Conservation (phyloP, 768 basidiomycete genomes). For the Mycena polygramma region DNA sequence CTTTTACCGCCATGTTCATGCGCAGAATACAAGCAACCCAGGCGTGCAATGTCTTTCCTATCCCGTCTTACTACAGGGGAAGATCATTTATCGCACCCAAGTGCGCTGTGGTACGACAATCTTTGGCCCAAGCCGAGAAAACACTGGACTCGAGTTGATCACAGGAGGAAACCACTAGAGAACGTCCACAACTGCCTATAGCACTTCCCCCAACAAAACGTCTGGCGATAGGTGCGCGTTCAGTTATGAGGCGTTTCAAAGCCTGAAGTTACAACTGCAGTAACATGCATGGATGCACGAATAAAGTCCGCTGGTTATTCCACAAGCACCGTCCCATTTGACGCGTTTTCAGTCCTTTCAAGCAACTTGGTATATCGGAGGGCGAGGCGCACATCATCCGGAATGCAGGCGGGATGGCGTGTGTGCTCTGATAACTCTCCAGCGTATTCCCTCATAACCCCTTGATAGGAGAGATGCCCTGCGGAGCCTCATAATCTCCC, state of each 20-base stretch:
- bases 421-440: slow-evolving; percentile 41
- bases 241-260: too few species aligned
- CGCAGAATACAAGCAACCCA: slow-evolving; percentile 10
- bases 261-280: slow-evolving; percentile 1
- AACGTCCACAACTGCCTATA: slow-evolving; percentile 23
- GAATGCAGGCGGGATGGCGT: slow-evolving; percentile 80
- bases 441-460: slow-evolving; percentile 37
- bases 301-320: slow-evolving; percentile 61
- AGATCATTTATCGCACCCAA: slow-evolving; percentile 9
- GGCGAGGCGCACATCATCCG: slow-evolving; percentile 82
- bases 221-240: slow-evolving; percentile 51
- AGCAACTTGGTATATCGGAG: slow-evolving; percentile 70
- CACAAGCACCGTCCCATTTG: background rate
- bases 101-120: slow-evolving; percentile 1
- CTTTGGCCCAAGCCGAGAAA: background rate
- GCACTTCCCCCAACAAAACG: slow-evolving; percentile 43
- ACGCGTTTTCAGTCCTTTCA: slow-evolving; percentile 58
- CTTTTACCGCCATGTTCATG: slow-evolving; percentile 17
- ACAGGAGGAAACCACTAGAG: slow-evolving; percentile 17
- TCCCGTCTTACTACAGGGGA: background rate
- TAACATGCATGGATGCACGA: slow-evolving; percentile 74
- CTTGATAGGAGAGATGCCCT: slow-evolving; percentile 64
- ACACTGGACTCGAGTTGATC: background rate
- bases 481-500: slow-evolving; percentile 77
- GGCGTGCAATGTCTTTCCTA: background rate